Evolutionary conservation across 129 eudicot species (phyloP).

Genomic region (Erigeron canadensis): DNA sequence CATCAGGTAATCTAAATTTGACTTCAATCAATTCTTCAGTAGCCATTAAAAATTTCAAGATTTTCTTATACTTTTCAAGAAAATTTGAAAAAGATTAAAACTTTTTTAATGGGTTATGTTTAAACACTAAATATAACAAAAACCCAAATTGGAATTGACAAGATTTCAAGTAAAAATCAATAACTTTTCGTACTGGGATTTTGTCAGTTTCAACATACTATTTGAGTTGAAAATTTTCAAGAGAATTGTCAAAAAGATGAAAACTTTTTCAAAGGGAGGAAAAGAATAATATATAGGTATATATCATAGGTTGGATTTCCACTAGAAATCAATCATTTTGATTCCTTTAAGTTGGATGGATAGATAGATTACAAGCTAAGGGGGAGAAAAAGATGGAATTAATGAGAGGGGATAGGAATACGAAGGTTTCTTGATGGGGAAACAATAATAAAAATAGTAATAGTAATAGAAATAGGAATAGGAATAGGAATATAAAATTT

Average conservation of each 20-base stretch:
- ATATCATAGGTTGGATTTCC: slow-evolving; percentile 3
- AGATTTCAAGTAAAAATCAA: slow-evolving; percentile 19
- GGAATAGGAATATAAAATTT: background rate
- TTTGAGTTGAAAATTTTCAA: background rate
- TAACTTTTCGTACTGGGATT: background rate
- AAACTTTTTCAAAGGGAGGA: slow-evolving; percentile 14
- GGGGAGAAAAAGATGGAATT: slow-evolving; percentile 1
- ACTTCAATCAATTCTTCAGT: slow-evolving; percentile 48
- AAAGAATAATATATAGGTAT: slow-evolving; percentile 5
- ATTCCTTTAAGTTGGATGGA: slow-evolving; percentile 14
- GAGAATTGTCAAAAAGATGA: background rate
- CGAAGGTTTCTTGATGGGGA: slow-evolving; percentile 32
- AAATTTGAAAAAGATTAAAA: slow-evolving; percentile 5
- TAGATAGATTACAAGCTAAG: slow-evolving; percentile 1
- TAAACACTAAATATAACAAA: slow-evolving; percentile 14
- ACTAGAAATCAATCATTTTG: slow-evolving; percentile 19
- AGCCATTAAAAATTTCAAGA: slow-evolving; percentile 34
- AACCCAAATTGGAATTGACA: slow-evolving; percentile 33
- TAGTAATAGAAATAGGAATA: too few species aligned
- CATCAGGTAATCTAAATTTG: slow-evolving; percentile 59
- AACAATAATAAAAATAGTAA: background rate
- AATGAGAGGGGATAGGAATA: slow-evolving; percentile 2
- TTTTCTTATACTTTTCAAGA: background rate
- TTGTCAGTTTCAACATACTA: background rate
- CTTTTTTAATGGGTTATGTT: slow-evolving; percentile 16